Conservation (phyloP, 2,329 filamentous ascomycete genomes). For the Penicillium decumbens region DNA sequence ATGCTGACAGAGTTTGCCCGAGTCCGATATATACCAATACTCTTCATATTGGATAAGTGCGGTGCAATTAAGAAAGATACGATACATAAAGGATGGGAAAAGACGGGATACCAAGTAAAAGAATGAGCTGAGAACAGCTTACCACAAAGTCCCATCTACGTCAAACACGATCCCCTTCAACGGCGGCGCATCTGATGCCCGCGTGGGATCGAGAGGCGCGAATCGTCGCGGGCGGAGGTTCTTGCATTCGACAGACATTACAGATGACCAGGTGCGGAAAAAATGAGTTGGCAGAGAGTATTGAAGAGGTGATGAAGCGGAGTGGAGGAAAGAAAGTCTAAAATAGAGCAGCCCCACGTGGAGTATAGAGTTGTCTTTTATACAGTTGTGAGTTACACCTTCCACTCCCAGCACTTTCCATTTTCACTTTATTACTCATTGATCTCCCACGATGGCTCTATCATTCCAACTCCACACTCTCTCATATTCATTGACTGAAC, state of each 20-base stretch:
- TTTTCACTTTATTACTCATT: neutral
- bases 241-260: constrained; percentile 24
- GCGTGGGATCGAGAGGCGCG: constrained; percentile 45
- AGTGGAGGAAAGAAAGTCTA: neutral
- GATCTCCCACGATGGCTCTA: neutral
- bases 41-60: neutral
- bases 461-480: neutral
- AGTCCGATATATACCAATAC: neutral
- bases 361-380: neutral
- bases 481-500: neutral
- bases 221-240: constrained; percentile 43
- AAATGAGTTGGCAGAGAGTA: constrained; percentile 3
- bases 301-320: neutral
- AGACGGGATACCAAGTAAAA: neutral
- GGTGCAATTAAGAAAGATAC: neutral
- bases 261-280: constrained; percentile 5
- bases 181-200: constrained; percentile 34
- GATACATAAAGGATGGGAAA: neutral
- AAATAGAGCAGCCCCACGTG: no score
- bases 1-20: neutral
- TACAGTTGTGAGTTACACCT: neutral
- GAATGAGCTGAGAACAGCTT: constrained; percentile 31
- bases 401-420: neutral
- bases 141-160: constrained; percentile 93
- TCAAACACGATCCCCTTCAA: constrained; percentile 72